Conservation (phyloP, 192 early-diverging fungal genomes). For the Coemansia sp. region DNA sequence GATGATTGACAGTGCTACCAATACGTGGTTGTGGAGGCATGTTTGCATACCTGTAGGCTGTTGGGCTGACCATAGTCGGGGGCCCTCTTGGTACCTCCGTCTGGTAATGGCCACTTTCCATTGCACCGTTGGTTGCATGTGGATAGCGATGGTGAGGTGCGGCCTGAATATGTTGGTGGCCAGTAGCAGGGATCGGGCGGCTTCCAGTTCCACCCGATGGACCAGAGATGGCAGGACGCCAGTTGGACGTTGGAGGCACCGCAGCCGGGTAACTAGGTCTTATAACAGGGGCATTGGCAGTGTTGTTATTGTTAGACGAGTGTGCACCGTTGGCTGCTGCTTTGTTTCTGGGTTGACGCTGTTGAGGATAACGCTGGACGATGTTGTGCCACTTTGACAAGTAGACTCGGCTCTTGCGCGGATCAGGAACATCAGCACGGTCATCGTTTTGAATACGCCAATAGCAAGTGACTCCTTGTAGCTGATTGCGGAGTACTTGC, state of each 20-base stretch:
- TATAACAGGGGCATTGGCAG: not conserved
- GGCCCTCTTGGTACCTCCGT: not conserved
- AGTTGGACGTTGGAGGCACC: not conserved
- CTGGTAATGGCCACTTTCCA: not conserved
- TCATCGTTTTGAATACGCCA: constrained; percentile 48
- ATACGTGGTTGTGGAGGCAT: not conserved
- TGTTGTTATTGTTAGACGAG: not conserved
- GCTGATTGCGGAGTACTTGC: constrained; percentile 55
- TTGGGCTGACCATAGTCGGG: not conserved
- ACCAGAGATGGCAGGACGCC: not conserved
- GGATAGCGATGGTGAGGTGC: not conserved
- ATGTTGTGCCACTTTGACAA: constrained; percentile 47
- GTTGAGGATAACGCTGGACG: constrained; percentile 40
- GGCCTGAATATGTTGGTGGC: not conserved
- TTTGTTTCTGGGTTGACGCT: constrained; percentile 33
- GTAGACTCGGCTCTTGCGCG: constrained; percentile 33
- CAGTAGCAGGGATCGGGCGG: not conserved
- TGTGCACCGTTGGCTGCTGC: constrained; percentile 41
- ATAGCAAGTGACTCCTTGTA: constrained; percentile 54
- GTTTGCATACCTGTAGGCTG: not conserved
- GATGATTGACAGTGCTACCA: not conserved
- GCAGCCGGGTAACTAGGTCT: not conserved
- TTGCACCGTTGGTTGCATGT: not conserved
- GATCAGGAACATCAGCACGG: constrained; percentile 25
- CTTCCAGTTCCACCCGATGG: constrained; percentile 2